phyloP scores from a whole-genome alignment of 78 protist species.

The Thecamonas trahens region DNA sequence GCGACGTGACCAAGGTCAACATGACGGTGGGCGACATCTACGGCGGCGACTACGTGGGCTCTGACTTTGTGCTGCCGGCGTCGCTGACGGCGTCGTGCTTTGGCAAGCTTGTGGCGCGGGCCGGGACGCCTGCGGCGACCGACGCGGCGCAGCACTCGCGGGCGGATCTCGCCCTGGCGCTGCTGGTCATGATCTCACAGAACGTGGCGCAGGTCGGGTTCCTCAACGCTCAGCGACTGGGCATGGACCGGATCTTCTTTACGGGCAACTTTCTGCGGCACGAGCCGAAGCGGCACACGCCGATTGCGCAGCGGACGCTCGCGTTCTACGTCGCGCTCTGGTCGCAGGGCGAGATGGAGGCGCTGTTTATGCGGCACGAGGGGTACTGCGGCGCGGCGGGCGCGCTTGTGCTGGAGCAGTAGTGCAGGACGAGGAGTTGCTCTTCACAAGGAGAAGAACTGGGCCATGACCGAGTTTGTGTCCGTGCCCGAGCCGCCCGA shows the following conservation, averaged over 20 bases:
- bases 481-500: no score
- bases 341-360: conserved; percentile 60
- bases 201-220: conserved; percentile 82
- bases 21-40: conserved; percentile 94
- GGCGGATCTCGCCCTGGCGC: conserved; percentile 46
- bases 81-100: conserved; percentile 28
- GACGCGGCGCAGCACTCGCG: neutral
- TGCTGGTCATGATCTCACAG: conserved; percentile 74
- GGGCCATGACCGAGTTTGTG: no score
- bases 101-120: conserved; percentile 45
- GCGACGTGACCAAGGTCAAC: conserved; percentile 62
- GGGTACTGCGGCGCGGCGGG: conserved; percentile 83
- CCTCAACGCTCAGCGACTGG: conserved; percentile 50
- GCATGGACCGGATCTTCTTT: conserved; percentile 50
- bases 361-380: conserved; percentile 71
- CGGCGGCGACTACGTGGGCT: conserved; percentile 68
- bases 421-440: no score
- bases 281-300: conserved; percentile 42
- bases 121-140: neutral
- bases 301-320: no score
- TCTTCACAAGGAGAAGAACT: no score
- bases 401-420: no score
- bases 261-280: conserved; percentile 77
- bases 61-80: conserved; percentile 21
- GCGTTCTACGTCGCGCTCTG: conserved; percentile 62